phyloP scores from a whole-genome alignment of 805 yeast genomes.

The Metschnikowia bowlesiae region DNA sequence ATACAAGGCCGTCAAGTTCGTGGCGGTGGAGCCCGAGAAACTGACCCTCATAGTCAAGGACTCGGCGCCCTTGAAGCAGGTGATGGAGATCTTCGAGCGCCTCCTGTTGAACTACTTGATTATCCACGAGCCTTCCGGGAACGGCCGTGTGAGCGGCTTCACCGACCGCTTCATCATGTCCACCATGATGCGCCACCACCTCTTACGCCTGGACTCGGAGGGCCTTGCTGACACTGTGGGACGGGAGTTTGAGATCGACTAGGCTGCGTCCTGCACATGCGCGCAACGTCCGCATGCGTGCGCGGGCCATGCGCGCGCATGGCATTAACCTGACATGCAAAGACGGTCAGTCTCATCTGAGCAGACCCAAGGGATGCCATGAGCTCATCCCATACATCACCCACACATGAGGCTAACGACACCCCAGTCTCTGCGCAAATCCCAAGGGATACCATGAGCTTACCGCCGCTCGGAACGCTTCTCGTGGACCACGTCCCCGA shows the following conservation, averaged over 20 bases:
- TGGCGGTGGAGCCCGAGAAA: slow-evolving; percentile 10
- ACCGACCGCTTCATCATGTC: slow-evolving; percentile 36
- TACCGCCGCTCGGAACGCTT: slow-evolving; percentile 24
- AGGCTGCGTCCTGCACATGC: not conserved
- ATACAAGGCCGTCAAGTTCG: slow-evolving; percentile 2
- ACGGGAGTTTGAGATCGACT: slow-evolving; percentile 24
- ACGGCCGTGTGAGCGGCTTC: slow-evolving; percentile 29
- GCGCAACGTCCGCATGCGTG: too few relatives aligned
- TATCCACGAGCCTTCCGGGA: slow-evolving; percentile 18
- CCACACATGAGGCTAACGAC: not conserved
- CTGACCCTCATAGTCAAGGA: slow-evolving; percentile 27
- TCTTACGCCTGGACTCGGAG: slow-evolving; percentile 11
- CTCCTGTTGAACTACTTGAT: slow-evolving; percentile 34
- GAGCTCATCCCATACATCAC: too few relatives aligned
- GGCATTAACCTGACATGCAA: too few relatives aligned
- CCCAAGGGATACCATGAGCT: not conserved
- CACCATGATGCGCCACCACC: slow-evolving; percentile 25
- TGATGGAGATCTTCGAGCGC: slow-evolving; percentile 37
- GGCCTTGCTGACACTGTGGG: slow-evolving; percentile 3
- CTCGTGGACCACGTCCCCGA: slow-evolving; percentile 16
- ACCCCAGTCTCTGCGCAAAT: not conserved
- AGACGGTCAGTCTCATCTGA: too few relatives aligned
- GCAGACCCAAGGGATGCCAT: too few relatives aligned
- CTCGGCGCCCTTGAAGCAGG: slow-evolving; percentile 26
- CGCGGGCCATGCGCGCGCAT: too few relatives aligned